These are phyloP conservation scores for Lotus japonicus DNA, from an alignment of 306 rosid genomes.

Conservation along the genomic window DNA sequence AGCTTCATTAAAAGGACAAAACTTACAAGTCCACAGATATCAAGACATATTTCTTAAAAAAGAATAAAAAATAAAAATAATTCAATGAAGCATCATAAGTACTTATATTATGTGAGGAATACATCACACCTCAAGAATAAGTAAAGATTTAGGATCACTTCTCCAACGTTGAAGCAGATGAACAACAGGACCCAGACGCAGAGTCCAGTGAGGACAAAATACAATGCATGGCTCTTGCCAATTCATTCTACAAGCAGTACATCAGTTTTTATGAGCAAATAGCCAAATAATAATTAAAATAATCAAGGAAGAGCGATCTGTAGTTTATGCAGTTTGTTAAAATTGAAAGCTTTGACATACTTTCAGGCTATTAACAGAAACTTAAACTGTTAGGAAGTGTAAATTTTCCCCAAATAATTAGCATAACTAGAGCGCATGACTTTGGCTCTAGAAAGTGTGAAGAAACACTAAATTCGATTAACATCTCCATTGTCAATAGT, in stretches of 20 bases:
- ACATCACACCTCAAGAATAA: constrained; percentile 66
- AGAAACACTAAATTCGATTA: neutral
- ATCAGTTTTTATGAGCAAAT: constrained; percentile 20
- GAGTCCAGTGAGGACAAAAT: constrained; percentile 78
- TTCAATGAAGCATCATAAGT: neutral
- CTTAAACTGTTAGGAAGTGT: neutral
- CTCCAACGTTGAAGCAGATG: constrained; percentile 76
- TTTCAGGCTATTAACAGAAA: neutral
- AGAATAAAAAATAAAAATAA: neutral
- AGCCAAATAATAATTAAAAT: neutral
- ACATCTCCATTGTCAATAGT: neutral
- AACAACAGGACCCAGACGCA: constrained; percentile 85
- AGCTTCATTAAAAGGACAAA: neutral
- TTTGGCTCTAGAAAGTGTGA: constrained; percentile 1
- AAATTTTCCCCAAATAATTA: neutral
- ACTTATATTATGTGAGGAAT: neutral
- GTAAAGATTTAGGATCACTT: constrained; percentile 68
- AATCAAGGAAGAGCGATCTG: neutral
- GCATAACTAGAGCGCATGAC: neutral
- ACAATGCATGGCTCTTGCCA: constrained; percentile 91
- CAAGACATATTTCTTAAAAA: neutral
- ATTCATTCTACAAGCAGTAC: constrained; percentile 39
- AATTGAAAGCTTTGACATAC: neutral
- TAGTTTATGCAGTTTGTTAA: neutral
- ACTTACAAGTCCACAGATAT: neutral